Conservation (phyloP, 306 rosid genomes). For the Prosopis cineraria region DNA sequence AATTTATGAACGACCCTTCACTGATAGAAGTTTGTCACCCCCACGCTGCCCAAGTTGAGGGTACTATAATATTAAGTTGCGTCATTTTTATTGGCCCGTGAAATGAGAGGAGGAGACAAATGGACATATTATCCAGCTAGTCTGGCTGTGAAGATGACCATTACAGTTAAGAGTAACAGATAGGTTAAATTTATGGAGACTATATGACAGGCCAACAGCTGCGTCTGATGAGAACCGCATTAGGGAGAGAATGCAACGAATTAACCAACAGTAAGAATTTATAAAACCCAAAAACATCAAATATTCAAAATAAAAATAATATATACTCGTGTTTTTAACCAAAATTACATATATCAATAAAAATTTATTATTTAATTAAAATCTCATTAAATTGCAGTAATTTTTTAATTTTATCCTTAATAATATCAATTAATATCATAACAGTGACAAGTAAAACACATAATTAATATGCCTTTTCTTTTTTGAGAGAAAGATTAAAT, state of each 20-base stretch:
- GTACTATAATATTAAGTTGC: background rate
- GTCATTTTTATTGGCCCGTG: background rate
- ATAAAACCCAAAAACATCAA: background rate
- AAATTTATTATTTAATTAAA: no score
- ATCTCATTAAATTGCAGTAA: no score
- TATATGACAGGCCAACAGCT: conserved; percentile 14
- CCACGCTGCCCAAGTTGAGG: conserved; percentile 13
- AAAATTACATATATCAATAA: no score
- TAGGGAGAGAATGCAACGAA: background rate
- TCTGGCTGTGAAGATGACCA: background rate
- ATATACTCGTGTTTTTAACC: no score
- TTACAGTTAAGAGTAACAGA: background rate
- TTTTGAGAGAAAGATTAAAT: no score
- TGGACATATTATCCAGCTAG: background rate
- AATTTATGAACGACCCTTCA: conserved; percentile 3
- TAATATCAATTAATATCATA: no score
- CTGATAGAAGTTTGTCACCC: background rate
- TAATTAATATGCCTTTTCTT: no score
- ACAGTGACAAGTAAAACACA: no score
- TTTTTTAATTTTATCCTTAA: no score
- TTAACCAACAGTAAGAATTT: conserved; percentile 11
- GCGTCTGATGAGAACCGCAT: conserved; percentile 16
- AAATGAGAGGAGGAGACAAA: background rate
- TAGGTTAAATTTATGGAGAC: background rate
- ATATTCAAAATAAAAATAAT: no score